These are phyloP conservation scores for Calonectria montana DNA, from an alignment of 2,329 filamentous ascomycete species.

Conservation along the genomic window DNA sequence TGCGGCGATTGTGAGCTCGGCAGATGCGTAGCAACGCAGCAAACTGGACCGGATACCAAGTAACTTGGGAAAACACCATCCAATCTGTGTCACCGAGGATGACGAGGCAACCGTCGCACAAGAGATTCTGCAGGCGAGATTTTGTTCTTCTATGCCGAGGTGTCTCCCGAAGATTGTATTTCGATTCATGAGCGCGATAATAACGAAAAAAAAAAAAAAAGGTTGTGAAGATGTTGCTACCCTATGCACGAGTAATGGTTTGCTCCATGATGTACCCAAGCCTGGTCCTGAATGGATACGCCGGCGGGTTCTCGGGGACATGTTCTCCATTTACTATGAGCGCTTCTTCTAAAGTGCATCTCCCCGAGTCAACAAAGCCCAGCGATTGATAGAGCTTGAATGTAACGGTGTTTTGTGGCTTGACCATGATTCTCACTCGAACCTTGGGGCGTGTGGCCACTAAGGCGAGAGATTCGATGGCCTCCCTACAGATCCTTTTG, in stretches of 20 bases:
- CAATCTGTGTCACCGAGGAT: background rate
- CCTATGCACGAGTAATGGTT: background rate
- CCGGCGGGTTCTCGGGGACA: background rate
- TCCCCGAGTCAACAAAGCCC: background rate
- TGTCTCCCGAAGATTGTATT: background rate
- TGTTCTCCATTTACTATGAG: conserved; percentile 8
- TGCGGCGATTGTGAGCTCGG: conserved; percentile 6
- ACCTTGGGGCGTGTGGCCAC: background rate
- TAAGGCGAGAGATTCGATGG: background rate
- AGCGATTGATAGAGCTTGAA: background rate
- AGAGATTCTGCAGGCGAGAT: conserved; percentile 3
- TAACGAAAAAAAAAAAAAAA: background rate
- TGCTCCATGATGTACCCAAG: background rate
- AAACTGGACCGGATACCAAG: background rate
- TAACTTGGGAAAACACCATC: background rate
- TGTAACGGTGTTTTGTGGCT: background rate
- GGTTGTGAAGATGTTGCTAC: background rate
- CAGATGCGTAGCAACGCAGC: background rate
- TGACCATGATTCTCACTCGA: conserved; percentile 17
- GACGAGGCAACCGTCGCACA: conserved; percentile 17
- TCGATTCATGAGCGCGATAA: background rate
- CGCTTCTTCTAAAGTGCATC: conserved; percentile 16
- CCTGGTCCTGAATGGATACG: background rate
- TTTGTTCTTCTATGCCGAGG: background rate
- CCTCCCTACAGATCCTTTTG: background rate